These are phyloP conservation scores for Acephala macrosclerotiorum DNA, from an alignment of 2,329 filamentous ascomycete species.

Conservation along the genomic window DNA sequence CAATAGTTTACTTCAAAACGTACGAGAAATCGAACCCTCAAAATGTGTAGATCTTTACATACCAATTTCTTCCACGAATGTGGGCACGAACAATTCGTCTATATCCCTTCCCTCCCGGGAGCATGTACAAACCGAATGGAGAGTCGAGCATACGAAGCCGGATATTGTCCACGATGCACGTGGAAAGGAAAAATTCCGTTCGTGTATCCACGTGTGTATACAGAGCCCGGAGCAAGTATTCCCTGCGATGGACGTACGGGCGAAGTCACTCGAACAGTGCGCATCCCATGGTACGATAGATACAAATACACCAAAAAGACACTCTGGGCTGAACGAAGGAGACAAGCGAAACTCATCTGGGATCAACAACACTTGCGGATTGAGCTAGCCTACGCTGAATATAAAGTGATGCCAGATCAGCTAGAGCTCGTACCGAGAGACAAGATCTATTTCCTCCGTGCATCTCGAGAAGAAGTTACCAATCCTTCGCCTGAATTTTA, in stretches of 20 bases:
- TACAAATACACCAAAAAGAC: background rate
- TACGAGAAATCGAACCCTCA: background rate
- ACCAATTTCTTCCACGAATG: conserved; percentile 20
- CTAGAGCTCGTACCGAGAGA: background rate
- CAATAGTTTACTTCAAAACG: background rate
- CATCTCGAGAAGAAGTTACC: background rate
- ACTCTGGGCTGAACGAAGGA: conserved; percentile 1
- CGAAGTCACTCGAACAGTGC: conserved; percentile 13
- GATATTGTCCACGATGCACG: conserved; percentile 21
- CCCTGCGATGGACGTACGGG: conserved; percentile 5
- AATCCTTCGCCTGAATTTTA: conserved; percentile 9
- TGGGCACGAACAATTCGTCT: conserved; percentile 9
- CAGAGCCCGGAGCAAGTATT: conserved; percentile 5
- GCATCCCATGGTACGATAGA: background rate
- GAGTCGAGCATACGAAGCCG: background rate
- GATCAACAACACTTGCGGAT: background rate
- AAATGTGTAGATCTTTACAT: conserved; percentile 16
- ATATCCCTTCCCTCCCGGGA: conserved; percentile 8
- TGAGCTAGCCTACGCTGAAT: background rate
- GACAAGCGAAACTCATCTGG: background rate
- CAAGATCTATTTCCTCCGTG: conserved; percentile 6
- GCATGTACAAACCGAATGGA: background rate
- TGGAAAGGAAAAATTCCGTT: conserved; percentile 11
- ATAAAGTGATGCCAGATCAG: background rate
- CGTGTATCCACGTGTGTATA: conserved; percentile 7